These are phyloP conservation scores for Penicillium verrucosum DNA, from an alignment of 2,329 filamentous ascomycete genomes.

Conservation along the genomic window DNA sequence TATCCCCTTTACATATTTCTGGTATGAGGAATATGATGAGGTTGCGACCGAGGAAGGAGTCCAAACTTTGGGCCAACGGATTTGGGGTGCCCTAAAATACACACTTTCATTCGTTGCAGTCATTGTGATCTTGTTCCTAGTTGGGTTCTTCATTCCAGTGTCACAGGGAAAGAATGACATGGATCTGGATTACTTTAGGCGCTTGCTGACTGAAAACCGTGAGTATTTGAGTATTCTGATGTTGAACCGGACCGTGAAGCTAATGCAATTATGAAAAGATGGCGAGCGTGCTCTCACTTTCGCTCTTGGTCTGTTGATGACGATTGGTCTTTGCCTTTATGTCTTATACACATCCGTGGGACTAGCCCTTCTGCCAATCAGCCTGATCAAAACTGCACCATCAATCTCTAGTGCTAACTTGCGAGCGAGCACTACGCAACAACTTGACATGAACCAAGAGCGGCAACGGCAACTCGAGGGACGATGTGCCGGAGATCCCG, in stretches of 20 bases:
- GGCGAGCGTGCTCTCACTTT: slow-evolving; percentile 92
- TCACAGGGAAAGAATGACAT: slow-evolving; percentile 63
- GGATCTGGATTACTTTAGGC: slow-evolving; percentile 89
- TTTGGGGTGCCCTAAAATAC: slow-evolving; percentile 87
- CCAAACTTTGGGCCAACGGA: slow-evolving; percentile 65
- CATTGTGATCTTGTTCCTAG: slow-evolving; percentile 72
- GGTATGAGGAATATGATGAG: slow-evolving; percentile 96
- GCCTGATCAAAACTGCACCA: slow-evolving; percentile 87
- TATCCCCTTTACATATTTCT: slow-evolving; percentile 96
- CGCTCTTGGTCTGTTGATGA: slow-evolving; percentile 80
- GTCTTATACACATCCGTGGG: slow-evolving; percentile 85
- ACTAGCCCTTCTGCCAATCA: slow-evolving; percentile 81
- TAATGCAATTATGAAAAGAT: slow-evolving; percentile 45
- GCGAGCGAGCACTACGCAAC: slow-evolving; percentile 70
- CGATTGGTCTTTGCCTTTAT: slow-evolving; percentile 81
- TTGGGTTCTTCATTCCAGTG: slow-evolving; percentile 91
- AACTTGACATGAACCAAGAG: slow-evolving; percentile 83
- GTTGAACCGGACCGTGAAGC: not conserved
- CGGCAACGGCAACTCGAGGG: slow-evolving; percentile 87
- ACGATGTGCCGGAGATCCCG: slow-evolving; percentile 72
- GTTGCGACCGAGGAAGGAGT: slow-evolving; percentile 76
- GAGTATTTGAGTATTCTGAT: slow-evolving; percentile 29
- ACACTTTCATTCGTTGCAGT: slow-evolving; percentile 79
- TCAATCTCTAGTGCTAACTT: slow-evolving; percentile 78
- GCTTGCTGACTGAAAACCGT: slow-evolving; percentile 76